Evolutionary conservation across 306 rosid genomes (phyloP).

Genomic region (cucumber (Cucumis sativus)): DNA sequence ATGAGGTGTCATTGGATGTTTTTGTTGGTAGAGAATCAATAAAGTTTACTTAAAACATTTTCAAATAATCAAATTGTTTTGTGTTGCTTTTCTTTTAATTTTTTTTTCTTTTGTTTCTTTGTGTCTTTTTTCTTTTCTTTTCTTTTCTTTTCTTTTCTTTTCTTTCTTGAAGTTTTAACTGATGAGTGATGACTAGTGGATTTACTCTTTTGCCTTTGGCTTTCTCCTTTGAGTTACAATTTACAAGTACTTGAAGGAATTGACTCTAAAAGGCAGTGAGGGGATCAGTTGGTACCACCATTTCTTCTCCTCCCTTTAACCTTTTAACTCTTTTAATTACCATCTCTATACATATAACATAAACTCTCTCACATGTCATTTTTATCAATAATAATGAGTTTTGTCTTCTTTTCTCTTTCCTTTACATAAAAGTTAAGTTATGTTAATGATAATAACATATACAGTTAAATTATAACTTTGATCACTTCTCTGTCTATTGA

Average conservation of each 20-base stretch:
- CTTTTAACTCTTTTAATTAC: background rate
- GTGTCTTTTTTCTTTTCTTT: too few species aligned
- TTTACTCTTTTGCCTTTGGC: background rate
- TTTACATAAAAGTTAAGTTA: too few species aligned
- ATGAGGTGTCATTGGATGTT: conserved; percentile 14
- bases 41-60: conserved; percentile 23
- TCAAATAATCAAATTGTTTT: conserved; percentile 11
- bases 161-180: background rate
- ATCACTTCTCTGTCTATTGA: too few species aligned
- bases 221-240: background rate
- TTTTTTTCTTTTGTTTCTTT: too few species aligned
- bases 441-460: too few species aligned
- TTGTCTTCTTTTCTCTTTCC: too few species aligned
- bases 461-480: too few species aligned
- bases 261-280: background rate
- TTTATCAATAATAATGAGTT: background rate
- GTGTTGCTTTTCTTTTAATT: background rate
- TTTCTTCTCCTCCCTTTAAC: background rate
- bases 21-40: conserved; percentile 28
- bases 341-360: too few species aligned
- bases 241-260: background rate
- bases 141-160: too few species aligned
- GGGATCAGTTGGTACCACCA: background rate
- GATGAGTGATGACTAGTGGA: background rate
- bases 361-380: background rate